Evolutionary conservation across 2,329 filamentous ascomycete species (phyloP).

Genomic region (Aureobasidium sp.): DNA sequence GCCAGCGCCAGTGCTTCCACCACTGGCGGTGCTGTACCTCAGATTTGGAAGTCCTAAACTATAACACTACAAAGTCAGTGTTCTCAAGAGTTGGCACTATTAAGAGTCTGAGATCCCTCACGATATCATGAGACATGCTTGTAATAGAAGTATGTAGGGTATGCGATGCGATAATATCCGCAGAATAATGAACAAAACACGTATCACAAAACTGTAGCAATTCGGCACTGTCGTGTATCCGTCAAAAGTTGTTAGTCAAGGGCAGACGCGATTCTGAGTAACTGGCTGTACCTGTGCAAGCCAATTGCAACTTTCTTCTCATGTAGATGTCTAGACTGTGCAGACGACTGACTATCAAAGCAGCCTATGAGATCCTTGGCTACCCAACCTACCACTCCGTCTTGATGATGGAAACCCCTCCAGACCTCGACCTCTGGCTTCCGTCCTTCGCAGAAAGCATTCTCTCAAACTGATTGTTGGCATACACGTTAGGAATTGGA

Average conservation of each 20-base stretch:
- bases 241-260: neutral
- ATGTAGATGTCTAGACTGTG: no score
- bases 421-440: slow-evolving; percentile 21
- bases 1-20: neutral
- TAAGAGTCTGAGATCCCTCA: neutral
- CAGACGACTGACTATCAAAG: neutral
- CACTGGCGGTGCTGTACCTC: neutral
- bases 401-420: slow-evolving; percentile 20
- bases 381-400: slow-evolving; percentile 22
- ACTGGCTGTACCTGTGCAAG: neutral
- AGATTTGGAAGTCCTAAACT: neutral
- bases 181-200: neutral
- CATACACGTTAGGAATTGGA: slow-evolving; percentile 22
- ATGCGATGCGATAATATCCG: neutral
- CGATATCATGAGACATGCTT: neutral
- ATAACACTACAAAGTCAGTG: neutral
- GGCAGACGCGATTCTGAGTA: neutral
- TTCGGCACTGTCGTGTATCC: no score
- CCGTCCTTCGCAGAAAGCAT: slow-evolving; percentile 21
- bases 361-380: slow-evolving; percentile 19
- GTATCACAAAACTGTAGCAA: no score
- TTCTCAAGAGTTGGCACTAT: neutral
- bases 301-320: no score
- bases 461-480: slow-evolving; percentile 20
- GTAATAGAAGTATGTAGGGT: neutral